Evolutionary conservation across 2,329 filamentous ascomycete species (phyloP).

Genomic region (Aspergillus transmontanensis): DNA sequence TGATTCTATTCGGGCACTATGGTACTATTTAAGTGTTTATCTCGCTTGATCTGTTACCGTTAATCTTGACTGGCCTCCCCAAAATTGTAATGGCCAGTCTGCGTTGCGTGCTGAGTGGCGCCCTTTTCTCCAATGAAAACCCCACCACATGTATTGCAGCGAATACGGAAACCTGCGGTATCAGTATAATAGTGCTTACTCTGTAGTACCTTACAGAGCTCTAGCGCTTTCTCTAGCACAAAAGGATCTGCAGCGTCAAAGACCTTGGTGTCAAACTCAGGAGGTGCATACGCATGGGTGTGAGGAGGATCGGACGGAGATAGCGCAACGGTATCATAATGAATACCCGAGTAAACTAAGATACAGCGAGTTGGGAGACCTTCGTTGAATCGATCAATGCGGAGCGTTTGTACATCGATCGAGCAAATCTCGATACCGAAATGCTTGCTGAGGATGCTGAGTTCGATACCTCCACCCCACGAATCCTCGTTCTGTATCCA

Average conservation of each 20-base stretch:
- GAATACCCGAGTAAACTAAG: constrained; percentile 86
- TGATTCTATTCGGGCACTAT: background rate
- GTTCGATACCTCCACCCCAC: constrained; percentile 91
- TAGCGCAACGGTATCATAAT: constrained; percentile 88
- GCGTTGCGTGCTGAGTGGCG: constrained; percentile 48
- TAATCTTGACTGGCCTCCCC: constrained; percentile 44
- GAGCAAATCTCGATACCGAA: constrained; percentile 85
- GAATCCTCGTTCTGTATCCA: constrained; percentile 79
- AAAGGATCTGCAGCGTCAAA: constrained; percentile 62
- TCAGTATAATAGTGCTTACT: constrained; percentile 85
- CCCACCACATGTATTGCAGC: constrained; percentile 65
- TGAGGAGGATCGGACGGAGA: constrained; percentile 63
- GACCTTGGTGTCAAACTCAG: constrained; percentile 78
- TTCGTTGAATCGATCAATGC: constrained; percentile 78
- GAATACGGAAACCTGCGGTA: constrained; percentile 75
- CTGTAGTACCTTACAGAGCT: constrained; percentile 67
- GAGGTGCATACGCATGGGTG: constrained; percentile 59
- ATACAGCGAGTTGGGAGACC: constrained; percentile 70
- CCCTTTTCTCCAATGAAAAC: constrained; percentile 49
- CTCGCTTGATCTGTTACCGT: background rate
- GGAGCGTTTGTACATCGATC: constrained; percentile 72
- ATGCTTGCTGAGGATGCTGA: constrained; percentile 79
- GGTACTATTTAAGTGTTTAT: background rate
- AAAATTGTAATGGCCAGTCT: constrained; percentile 53
- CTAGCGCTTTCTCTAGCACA: constrained; percentile 62